These are phyloP conservation scores for Prunus salicina DNA, from an alignment of 306 rosid genomes.

Conservation along the genomic window DNA sequence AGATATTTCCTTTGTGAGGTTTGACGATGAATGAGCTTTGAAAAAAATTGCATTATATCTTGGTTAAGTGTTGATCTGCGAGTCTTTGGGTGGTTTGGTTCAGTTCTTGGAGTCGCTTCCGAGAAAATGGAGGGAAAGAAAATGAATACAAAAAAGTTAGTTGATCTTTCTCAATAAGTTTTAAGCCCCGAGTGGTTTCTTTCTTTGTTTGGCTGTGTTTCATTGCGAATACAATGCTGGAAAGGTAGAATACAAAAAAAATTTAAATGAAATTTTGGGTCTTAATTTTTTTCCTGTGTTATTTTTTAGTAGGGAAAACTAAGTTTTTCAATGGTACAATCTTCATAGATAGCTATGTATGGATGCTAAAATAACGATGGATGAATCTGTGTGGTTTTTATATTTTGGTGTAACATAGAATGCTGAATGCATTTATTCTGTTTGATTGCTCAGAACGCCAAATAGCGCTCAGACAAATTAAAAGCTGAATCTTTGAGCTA, in stretches of 20 bases:
- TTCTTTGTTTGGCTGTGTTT: background rate
- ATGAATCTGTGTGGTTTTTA: background rate
- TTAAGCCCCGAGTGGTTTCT: background rate
- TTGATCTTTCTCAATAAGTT: background rate
- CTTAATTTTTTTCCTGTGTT: background rate
- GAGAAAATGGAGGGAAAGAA: conserved; percentile 11
- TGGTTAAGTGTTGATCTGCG: background rate
- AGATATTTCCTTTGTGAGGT: background rate
- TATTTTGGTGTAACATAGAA: background rate
- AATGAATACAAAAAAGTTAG: background rate
- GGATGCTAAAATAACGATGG: background rate
- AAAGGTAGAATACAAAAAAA: background rate
- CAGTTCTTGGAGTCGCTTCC: conserved; percentile 8
- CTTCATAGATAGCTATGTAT: background rate
- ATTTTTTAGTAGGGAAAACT: background rate
- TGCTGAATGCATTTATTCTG: background rate
- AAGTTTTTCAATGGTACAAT: background rate
- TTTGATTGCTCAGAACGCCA: background rate
- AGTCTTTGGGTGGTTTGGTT: background rate
- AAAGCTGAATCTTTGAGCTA: background rate
- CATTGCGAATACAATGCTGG: background rate
- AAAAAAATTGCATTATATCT: background rate
- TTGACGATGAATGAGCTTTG: background rate
- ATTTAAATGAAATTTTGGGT: background rate
- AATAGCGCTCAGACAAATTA: background rate